Evolutionary conservation across 1,284 basidiomycete species (phyloP), one percentile per base, ranked within the genome.

Genomic region (Malassezia vespertilionis): DNA sequence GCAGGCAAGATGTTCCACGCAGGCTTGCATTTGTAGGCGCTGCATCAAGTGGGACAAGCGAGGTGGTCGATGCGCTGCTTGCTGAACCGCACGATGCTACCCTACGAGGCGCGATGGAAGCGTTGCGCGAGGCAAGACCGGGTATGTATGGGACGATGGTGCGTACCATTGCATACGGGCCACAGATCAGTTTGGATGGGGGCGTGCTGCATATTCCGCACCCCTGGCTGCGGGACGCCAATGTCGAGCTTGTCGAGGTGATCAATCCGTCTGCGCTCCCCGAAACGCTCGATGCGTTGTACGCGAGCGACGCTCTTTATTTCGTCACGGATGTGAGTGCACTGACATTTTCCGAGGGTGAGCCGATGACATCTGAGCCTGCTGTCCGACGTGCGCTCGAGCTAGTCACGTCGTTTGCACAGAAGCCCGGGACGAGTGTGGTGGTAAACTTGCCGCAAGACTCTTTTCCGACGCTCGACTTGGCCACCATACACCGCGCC

Each of bases 261-360:
- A 32, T 58, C 38, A 56, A 63, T 15, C 51, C 54, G 1, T 2
- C 21, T 2, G 7, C 32, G 1, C 28, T 28, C 28, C 46, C 54
- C 15, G 27, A 40, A 2, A 50, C 46, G n/a, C 40, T 50, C 40
- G 46, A 56, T 14, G 33, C 47, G 18, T 34, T 63, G 40, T 57
- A 60, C 47, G 49, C 44, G 20, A 53, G 54, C 21, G 58, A 63
- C 33, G 56, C 56, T 10, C 44, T 52, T 1, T 36, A 52, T 12
- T 49, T 60, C 34, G 53, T 63, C 18, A 52, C 51, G 10, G 57
- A 58, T 27, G 47, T 53, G n/a, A n/a, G n/a, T n/a, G n/a, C n/a
- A n/a, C n/a, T n/a, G n/a, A n/a, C n/a, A n/a, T n/a, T n/a, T n/a
- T n/a, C n/a, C n/a, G n/a, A n/a, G n/a, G n/a, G n/a, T 31, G 53